Base-by-base conservation (phyloP, 345 rosid genomes). In the Theobroma cacao region DNA sequence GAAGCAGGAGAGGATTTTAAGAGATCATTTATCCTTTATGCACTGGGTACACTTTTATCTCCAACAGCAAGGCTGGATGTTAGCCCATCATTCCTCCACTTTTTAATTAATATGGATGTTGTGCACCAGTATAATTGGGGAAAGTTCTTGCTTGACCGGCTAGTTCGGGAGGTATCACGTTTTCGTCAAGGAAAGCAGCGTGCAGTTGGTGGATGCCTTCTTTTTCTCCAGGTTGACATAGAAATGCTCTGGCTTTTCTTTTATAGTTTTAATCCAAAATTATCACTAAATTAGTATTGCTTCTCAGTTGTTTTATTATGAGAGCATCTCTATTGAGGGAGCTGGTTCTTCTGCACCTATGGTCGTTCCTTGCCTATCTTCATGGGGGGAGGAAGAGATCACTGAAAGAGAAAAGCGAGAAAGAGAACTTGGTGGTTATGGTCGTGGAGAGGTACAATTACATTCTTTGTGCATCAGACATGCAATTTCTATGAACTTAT, bases 31-130 rank as follows among this genome's bases (percentile, higher is more conserved):
- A 75, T 84, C 40, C 87, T 86, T 28, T 86, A 82, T 77, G 87
- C 86, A 68, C 47, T 86, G 78, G 89, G 89, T 45, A 86, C 89
- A 69, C 86, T 86, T 70, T 62, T 86, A 65, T 84, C 81, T 41
- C 89, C 89, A 62, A 84, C 89, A 40, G 89, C 89, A 64, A 84
- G 89, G 66, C 84, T 86, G 72, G 89, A 86, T 69, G 87, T 82
- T 53, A 86, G 89, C 71, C 87, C 89, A 48, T 86, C 89, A 15
- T 86, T 84, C 79, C 89, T 86, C 73, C 86, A 86, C 45, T 86
- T 86, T 71, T 73, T 86, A 84, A 84, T 84, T 22, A 82, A 84
- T 71, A 80, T 82, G 83, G 87, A 84, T 69, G 83, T 74, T 62
- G 52, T 86, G 55, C 89, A 84, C 73, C 87, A 86, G 50, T 80